Evolutionary conservation across 208 protist species (phyloP), one percentile per base, ranked within the genome.

Genomic region (Acanthamoeba triangularis): DNA sequence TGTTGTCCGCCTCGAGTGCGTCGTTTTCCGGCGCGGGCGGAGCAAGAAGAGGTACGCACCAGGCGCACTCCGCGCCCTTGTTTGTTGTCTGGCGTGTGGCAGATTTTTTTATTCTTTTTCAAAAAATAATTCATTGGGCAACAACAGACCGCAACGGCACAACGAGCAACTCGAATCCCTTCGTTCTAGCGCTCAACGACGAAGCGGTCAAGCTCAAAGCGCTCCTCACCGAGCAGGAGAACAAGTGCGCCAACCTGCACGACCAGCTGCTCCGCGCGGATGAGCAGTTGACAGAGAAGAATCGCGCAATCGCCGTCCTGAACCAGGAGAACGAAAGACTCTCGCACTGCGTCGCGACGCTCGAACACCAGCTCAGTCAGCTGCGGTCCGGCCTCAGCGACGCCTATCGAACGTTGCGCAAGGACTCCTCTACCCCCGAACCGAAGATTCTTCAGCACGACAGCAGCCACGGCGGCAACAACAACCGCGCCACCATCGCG

Each of bases 281-380:
- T 20, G 72, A 37, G 6, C 8, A 37, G 72, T 25, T 80, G 37
- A 5, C 72, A 5, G 72, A 80, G 72, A 80, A 47, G 72, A 44
- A 33, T 11, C 72, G 37, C 30, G 37, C 37, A 7, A 80, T 80
- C 72, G 23, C 30, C 72, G 23, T 25, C 1, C 13, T 80, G 30
- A 33, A 30, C 33, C 72, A 25, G 33, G 72, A 80, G 72, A 80
- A 80, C 37, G 72, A 80, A 0, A 33, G 37, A 13, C 72, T 80
- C 11, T 33, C 72, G 6, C 35, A 37, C 18, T 47, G 72, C 37
- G 72, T 80, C 6, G 18, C 25, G 25, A 49, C 72, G 28, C 72
- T 80, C 72, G 72, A 80, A 30, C 25, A 44, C 3, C 72, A 80
- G 23, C 72, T 80, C 72, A 30, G 72, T 23, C 33, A 80, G 72